Conservation (phyloP, 2,329 filamentous ascomycete species). For the Ophiostoma triangulosporum region DNA sequence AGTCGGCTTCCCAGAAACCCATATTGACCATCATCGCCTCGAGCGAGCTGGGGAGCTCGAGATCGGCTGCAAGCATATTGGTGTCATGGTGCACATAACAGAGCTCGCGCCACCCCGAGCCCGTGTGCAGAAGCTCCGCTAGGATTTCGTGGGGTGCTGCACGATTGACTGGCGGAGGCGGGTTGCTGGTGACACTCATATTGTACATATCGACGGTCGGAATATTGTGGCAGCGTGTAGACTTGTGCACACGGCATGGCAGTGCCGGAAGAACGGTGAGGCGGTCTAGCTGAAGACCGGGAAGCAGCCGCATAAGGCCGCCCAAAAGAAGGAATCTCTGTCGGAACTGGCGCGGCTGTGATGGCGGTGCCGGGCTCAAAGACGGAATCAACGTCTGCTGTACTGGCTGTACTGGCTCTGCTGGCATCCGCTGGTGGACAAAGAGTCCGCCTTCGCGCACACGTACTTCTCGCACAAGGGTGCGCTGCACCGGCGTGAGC, state of each 20-base stretch:
- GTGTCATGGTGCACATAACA: conserved; percentile 15
- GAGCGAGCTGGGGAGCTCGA: conserved; percentile 10
- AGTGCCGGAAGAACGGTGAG: conserved; percentile 13
- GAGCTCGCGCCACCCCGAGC: conserved; percentile 15
- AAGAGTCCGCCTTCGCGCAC: conserved; percentile 13
- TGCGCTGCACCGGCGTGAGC: conserved; percentile 8
- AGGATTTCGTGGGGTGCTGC: conserved; percentile 11
- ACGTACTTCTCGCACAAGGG: conserved; percentile 12
- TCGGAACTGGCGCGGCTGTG: background rate
- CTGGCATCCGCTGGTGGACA: conserved; percentile 5
- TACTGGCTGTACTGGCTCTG: background rate
- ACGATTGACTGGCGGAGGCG: background rate
- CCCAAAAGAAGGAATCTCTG: conserved; percentile 12
- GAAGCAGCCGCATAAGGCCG: conserved; percentile 14
- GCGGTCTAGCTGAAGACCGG: conserved; percentile 13
- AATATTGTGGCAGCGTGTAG: conserved; percentile 7
- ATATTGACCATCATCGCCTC: conserved; percentile 16
- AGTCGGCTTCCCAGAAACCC: conserved; percentile 15
- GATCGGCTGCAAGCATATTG: conserved; percentile 10
- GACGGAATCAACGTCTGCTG: background rate
- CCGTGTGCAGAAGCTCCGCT: conserved; percentile 11
- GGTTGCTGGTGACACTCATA: conserved; percentile 6
- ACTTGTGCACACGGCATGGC: conserved; percentile 11
- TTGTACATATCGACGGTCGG: conserved; percentile 10
- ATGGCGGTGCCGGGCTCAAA: background rate